phyloP scores from a whole-genome alignment of 129 eudicot species.

The Oenanthe sinensis region DNA sequence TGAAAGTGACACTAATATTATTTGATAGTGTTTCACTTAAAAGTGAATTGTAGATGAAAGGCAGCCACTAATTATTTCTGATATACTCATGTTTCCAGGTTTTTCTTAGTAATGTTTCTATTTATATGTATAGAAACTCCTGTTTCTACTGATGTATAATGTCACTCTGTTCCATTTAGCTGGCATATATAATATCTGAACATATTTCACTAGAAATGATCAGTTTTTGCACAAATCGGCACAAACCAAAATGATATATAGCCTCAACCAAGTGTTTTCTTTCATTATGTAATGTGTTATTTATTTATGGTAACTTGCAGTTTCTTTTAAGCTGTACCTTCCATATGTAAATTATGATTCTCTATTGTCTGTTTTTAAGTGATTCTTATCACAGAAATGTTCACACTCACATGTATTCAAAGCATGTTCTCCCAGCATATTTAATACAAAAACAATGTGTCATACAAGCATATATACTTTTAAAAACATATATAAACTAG shows the following conservation, averaged over 20 bases:
- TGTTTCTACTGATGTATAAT: not conserved
- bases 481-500: constrained; percentile 1
- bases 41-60: not conserved
- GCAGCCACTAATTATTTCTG: not conserved
- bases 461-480: not conserved
- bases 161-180: not conserved
- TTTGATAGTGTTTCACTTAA: not conserved
- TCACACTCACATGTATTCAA: not conserved
- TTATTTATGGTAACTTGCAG: not conserved
- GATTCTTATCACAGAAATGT: not conserved
- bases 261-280: not conserved
- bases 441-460: not conserved
- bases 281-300: not conserved
- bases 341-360: not conserved
- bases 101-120: not conserved
- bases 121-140: not conserved
- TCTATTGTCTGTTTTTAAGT: not conserved
- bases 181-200: not conserved
- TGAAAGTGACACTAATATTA: not conserved
- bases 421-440: not conserved
- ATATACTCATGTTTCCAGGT: not conserved
- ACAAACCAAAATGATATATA: not conserved
- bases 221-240: not conserved
- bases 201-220: not conserved
- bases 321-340: not conserved